Evolutionary conservation across 441 rosid species (phyloP).

Genomic region (Adansonia rubrostipa): DNA sequence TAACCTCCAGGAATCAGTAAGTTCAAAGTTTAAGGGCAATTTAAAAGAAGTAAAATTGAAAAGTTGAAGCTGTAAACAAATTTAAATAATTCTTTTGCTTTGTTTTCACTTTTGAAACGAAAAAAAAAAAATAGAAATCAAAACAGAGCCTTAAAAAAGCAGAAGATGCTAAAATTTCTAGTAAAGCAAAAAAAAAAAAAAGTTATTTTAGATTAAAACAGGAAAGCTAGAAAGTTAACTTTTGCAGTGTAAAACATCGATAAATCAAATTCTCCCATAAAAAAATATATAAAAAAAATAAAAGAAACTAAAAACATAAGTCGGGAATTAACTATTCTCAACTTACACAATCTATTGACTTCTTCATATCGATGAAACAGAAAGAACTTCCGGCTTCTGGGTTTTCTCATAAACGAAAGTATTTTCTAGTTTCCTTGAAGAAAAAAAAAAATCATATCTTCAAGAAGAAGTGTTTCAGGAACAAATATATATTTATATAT

Average conservation of each 20-base stretch:
- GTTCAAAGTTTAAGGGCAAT: not conserved
- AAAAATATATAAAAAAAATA: not conserved
- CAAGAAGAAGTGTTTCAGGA: not conserved
- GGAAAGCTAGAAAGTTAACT: not conserved
- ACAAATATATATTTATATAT: not conserved
- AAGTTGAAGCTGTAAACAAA: not conserved
- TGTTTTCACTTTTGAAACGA: not conserved
- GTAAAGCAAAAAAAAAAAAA: not conserved
- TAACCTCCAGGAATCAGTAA: not conserved
- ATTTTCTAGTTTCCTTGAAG: not conserved
- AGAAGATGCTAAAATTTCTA: not conserved
- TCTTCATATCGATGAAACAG: slow-evolving; percentile 4
- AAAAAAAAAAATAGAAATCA: not conserved
- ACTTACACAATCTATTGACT: slow-evolving; percentile 2
- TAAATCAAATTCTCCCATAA: not conserved
- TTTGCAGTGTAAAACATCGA: not conserved
- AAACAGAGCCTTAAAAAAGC: not conserved
- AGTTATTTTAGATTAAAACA: not conserved
- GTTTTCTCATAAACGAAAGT: not conserved
- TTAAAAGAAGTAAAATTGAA: not conserved
- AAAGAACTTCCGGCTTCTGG: not conserved
- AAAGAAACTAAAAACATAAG: not conserved
- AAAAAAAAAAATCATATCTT: not conserved
- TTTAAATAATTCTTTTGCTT: not conserved
- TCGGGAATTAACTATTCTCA: no score